Evolutionary conservation across 768 basidiomycete genomes (phyloP).

Genomic region (Amanita rubescens): DNA sequence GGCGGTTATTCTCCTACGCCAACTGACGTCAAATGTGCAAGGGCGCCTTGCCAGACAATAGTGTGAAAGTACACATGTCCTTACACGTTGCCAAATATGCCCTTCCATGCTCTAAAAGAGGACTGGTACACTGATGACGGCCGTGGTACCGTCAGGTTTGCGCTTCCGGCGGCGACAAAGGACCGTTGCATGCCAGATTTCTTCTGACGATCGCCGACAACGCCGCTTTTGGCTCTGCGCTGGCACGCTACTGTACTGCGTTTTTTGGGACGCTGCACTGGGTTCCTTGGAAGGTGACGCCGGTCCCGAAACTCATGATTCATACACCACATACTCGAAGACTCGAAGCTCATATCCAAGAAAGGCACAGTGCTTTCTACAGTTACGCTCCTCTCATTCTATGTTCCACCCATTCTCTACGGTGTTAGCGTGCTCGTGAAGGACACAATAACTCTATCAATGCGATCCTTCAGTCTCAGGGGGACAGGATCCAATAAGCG

Average conservation of each 20-base stretch:
- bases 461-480: conserved; percentile 17
- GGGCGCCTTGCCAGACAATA: background rate
- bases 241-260: too few species aligned
- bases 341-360: background rate
- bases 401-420: background rate
- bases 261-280: too few species aligned
- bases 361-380: background rate
- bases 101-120: too few species aligned
- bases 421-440: background rate
- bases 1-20: background rate
- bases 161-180: too few species aligned
- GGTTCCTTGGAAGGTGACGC: too few species aligned
- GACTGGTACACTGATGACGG: too few species aligned
- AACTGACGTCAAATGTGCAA: background rate
- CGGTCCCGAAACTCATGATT: too few species aligned
- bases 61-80: background rate
- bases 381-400: background rate
- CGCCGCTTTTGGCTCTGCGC: too few species aligned
- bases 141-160: too few species aligned
- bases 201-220: too few species aligned
- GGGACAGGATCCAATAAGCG: conserved; percentile 17
- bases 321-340: background rate
- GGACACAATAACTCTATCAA: conserved; percentile 23
- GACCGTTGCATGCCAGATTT: too few species aligned
- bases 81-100: conserved; percentile 3